Base-by-base conservation (phyloP, 225 moss, liverwort and hornwort species). In the Takakia lepidozioides region DNA sequence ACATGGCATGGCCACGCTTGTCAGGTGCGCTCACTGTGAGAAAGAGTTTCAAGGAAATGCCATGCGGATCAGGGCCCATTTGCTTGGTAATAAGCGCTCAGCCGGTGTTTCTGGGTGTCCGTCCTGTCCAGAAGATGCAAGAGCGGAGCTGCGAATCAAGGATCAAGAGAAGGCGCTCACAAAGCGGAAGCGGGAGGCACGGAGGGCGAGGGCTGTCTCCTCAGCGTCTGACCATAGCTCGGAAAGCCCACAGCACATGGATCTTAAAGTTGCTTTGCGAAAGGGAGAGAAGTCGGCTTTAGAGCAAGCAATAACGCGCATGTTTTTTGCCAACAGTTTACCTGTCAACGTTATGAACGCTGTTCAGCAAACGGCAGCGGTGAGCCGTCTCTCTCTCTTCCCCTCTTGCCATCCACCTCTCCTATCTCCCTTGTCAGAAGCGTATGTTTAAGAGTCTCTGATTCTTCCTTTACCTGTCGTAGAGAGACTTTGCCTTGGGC, bases 21-120 rank as follows among this genome's bases (percentile, higher is more conserved):
- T 79, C 41, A 69, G 68, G 0, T 79, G 78, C 32, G 45, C 74
- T 2, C 78, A 79, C 34, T 79, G 78, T 21, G 63, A 69, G 35
- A 79, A 79, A 52, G 78, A 79, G 73, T 79, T 79, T 34, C 78
- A 79, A 59, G 78, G 78, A 27, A 79, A 79, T 49, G 78, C 78
- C 11, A 79, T 79, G 78, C 78, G 78, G 34, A 79, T 79, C 53
- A 62, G 78, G 2, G 78, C 78, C 40, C 78, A 79, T 40, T 60
- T 79, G 59, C 70, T 79, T 11, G 78, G 78, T n/a, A 79, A 79
- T 63, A 79, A 79, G 62, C 78, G 78, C 15, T 73, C 73, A 46
- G 78, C 78, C 15, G 78, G 78, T 0, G 78, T 79, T 14, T 69
- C 78, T 6, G 78, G 78, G 19, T 79, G 78, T 9, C 73, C 78